These are phyloP conservation scores for Asterionellopsis glacialis DNA, from an alignment of 108 stramenopile species.

Conservation along the genomic window DNA sequence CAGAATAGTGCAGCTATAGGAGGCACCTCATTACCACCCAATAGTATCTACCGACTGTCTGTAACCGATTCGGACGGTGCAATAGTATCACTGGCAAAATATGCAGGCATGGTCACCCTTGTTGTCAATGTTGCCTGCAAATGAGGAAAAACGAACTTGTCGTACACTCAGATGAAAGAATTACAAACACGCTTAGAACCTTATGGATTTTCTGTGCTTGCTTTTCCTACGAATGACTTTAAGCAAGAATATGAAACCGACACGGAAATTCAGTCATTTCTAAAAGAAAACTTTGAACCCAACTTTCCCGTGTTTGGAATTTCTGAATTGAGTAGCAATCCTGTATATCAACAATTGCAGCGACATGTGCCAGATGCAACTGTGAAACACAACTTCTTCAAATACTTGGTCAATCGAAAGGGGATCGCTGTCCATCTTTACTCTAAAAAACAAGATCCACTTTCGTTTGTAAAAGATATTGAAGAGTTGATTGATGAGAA, in stretches of 20 bases:
- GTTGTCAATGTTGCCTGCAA: slow-evolving; percentile 76
- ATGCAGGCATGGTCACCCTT: slow-evolving; percentile 54
- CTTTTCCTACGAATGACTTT: slow-evolving; percentile 78
- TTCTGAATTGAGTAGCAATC: slow-evolving; percentile 38
- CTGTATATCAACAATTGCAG: slow-evolving; percentile 50
- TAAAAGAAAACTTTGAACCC: slow-evolving; percentile 47
- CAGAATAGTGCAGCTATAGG: neutral
- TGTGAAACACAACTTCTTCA: slow-evolving; percentile 73
- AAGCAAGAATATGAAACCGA: slow-evolving; percentile 70
- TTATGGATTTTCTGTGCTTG: slow-evolving; percentile 55
- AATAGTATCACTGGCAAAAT: slow-evolving; percentile 42
- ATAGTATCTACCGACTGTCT: slow-evolving; percentile 57
- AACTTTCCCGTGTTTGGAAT: slow-evolving; percentile 62
- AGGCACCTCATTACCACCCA: slow-evolving; percentile 35
- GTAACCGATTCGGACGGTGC: slow-evolving; percentile 43
- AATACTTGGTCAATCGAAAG: slow-evolving; percentile 66
- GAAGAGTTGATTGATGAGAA: slow-evolving; percentile 40
- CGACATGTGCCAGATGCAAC: slow-evolving; percentile 35
- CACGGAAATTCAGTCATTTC: slow-evolving; percentile 53
- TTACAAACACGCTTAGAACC: slow-evolving; percentile 45
- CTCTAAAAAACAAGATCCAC: slow-evolving; percentile 44
- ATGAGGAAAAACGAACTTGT: slow-evolving; percentile 73
- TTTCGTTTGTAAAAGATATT: slow-evolving; percentile 56
- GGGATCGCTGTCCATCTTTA: slow-evolving; percentile 62
- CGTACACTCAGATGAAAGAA: slow-evolving; percentile 58